Percentiles rank a stretch among this genome's conserved stretches.
These are phyloP conservation scores for Cnidoscolus chayamansa DNA, from an alignment of 441 rosid genomes.

Conservation along the genomic window DNA sequence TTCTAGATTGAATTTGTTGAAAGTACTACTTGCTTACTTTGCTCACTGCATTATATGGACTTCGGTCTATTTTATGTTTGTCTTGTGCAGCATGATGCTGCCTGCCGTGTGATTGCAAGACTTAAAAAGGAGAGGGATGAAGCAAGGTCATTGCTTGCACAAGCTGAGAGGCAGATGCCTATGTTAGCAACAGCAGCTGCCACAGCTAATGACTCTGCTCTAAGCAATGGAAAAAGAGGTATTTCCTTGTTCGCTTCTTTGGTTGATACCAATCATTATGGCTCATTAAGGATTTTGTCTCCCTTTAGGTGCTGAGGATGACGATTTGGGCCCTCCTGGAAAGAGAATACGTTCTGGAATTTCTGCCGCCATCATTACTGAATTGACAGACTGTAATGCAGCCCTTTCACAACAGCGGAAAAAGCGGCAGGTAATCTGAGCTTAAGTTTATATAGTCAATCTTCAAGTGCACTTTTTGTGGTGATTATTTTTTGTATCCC, in stretches of 20 bases:
- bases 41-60: not conserved
- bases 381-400: constrained; percentile 83
- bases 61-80: constrained; percentile 9
- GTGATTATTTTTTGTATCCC: not conserved
- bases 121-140: constrained; percentile 95
- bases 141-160: constrained; percentile 78
- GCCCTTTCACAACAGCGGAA: constrained; percentile 91
- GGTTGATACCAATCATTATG: constrained; percentile 14
- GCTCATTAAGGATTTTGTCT: constrained; percentile 26
- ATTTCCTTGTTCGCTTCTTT: constrained; percentile 14
- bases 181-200: constrained; percentile 43
- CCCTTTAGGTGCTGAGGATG: constrained; percentile 55
- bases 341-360: constrained; percentile 78
- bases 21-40: not conserved
- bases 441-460: not conserved
- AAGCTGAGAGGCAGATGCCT: constrained; percentile 80
- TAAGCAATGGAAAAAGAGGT: constrained; percentile 94
- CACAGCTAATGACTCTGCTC: constrained; percentile 46
- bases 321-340: constrained; percentile 58
- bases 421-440: constrained; percentile 72
- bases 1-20: not conserved
- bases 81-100: constrained; percentile 89
- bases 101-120: constrained; percentile 99
- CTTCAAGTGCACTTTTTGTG: not conserved
- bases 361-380: constrained; percentile 55